Percentiles rank a stretch among this genome's conserved stretches.
These are phyloP conservation scores for Canavalia gladiata DNA, from an alignment of 306 rosid genomes.

Conservation along the genomic window DNA sequence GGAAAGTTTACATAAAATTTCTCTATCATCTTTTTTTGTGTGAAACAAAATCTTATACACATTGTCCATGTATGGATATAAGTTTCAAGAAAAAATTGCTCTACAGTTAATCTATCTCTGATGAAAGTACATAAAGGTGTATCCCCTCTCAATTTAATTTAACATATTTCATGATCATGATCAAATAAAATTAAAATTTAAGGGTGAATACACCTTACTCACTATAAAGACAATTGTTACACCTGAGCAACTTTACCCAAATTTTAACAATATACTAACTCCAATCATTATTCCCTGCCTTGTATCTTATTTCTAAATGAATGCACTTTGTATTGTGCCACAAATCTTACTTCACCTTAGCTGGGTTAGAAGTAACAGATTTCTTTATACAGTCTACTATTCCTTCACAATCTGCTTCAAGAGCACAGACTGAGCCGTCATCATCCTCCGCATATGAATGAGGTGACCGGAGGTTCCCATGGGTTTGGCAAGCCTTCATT, in stretches of 20 bases:
- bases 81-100: neutral
- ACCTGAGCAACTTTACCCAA: neutral
- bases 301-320: constrained; percentile 25
- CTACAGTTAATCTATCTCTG: neutral
- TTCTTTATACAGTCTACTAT: constrained; percentile 84
- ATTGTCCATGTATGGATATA: constrained; percentile 29
- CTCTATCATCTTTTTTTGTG: neutral
- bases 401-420: constrained; percentile 77
- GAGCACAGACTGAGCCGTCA: constrained; percentile 53
- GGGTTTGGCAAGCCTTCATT: constrained; percentile 95
- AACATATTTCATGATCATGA: constrained; percentile 1
- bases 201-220: neutral
- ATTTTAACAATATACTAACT: constrained; percentile 29
- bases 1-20: neutral
- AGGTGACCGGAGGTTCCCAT: constrained; percentile 91
- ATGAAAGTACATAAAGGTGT: neutral
- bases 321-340: constrained; percentile 7
- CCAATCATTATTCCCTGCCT: constrained; percentile 46
- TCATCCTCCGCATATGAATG: constrained; percentile 69
- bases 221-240: neutral
- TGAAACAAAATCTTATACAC: neutral
- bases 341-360: constrained; percentile 47
- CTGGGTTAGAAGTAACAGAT: constrained; percentile 67
- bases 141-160: neutral
- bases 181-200: constrained; percentile 23